phyloP scores from a whole-genome alignment of 148 eudicot genomes.

The Rhododendron kiyosumense region DNA sequence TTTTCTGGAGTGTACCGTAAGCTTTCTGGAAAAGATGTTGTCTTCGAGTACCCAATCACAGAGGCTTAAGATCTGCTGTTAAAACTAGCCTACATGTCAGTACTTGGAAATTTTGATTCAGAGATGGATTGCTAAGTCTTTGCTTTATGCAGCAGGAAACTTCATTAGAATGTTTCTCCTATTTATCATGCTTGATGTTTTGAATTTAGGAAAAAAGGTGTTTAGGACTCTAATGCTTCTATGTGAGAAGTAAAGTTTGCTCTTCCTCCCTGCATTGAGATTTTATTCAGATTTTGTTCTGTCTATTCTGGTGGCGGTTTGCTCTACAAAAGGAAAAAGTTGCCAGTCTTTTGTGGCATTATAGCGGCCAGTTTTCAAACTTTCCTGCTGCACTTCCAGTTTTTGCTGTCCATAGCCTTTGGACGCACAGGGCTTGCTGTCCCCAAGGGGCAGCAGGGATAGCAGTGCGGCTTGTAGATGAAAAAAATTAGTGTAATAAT shows the following conservation, averaged over 20 bases:
- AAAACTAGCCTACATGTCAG: not conserved
- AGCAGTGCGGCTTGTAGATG: no score
- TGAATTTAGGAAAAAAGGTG: not conserved
- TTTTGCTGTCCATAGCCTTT: not conserved
- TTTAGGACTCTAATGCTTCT: not conserved
- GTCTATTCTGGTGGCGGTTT: not conserved
- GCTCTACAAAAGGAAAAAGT: not conserved
- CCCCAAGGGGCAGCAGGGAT: no score
- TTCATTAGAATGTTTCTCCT: not conserved
- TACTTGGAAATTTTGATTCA: not conserved
- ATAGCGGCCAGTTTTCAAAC: not conserved
- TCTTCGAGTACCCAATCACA: conserved; percentile 44
- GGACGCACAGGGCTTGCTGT: no score
- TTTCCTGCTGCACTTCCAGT: not conserved
- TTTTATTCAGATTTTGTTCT: not conserved
- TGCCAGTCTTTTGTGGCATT: not conserved
- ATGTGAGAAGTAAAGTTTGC: not conserved
- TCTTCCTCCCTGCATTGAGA: not conserved
- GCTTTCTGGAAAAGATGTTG: conserved; percentile 60
- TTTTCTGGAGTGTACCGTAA: conserved; percentile 55
- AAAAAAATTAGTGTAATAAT: no score
- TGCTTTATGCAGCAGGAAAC: not conserved
- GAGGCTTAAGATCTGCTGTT: conserved; percentile 30
- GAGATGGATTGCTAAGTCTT: not conserved
- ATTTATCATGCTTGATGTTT: not conserved